Evolutionary conservation across 148 eudicot genomes (phyloP).

Genomic region (Rhododendron ovatum): DNA sequence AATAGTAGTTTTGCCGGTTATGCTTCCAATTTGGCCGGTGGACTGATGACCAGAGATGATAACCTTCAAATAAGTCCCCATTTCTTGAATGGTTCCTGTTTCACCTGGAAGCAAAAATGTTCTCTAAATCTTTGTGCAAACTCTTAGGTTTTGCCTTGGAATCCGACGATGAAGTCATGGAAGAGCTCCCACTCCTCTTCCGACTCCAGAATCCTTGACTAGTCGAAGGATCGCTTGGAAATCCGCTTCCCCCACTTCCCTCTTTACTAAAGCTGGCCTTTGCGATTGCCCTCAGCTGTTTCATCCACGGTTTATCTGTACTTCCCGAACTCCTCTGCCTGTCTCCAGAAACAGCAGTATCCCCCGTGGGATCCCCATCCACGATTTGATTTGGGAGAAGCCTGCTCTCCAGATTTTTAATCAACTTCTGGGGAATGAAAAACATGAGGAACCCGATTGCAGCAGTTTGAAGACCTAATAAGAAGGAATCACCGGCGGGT

Average conservation of each 20-base stretch:
- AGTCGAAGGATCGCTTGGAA: constrained; percentile 50
- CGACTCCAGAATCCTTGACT: constrained; percentile 62
- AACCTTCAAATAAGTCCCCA: background rate
- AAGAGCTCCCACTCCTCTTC: constrained; percentile 70
- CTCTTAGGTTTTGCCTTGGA: constrained; percentile 53
- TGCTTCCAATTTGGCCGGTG: background rate
- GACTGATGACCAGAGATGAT: background rate
- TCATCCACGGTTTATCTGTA: constrained; percentile 69
- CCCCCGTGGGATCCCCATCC: constrained; percentile 16
- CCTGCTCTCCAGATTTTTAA: constrained; percentile 32
- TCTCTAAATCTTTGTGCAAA: constrained; percentile 81
- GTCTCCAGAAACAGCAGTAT: constrained; percentile 19
- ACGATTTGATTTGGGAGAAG: constrained; percentile 20
- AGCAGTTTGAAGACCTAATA: constrained; percentile 45
- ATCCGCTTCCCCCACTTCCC: constrained; percentile 17
- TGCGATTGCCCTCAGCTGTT: constrained; percentile 72
- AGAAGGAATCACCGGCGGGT: constrained; percentile 39
- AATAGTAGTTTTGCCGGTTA: background rate
- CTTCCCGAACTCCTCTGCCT: constrained; percentile 36
- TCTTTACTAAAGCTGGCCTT: constrained; percentile 66
- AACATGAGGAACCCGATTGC: constrained; percentile 49
- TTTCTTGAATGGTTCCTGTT: background rate
- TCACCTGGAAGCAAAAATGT: constrained; percentile 75
- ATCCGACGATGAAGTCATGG: constrained; percentile 47
- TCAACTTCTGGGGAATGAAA: constrained; percentile 41